A percentile compares a stretch with the other conserved stretches of the same genome.
These are phyloP conservation scores for Hypoxylon fragiforme DNA, from an alignment of 495 filamentous ascomycete genomes.

Conservation along the genomic window DNA sequence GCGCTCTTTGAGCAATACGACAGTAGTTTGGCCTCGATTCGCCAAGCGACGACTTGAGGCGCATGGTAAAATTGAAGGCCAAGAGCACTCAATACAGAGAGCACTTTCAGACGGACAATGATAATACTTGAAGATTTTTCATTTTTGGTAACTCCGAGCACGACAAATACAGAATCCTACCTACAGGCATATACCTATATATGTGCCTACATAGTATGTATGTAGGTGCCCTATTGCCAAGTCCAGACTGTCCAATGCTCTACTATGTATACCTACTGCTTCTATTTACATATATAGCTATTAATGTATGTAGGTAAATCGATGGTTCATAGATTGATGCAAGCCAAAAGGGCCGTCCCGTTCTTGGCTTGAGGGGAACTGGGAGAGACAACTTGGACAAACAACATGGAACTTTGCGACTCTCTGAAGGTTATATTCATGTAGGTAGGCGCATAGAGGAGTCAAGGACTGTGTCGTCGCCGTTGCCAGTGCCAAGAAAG, in stretches of 20 bases:
- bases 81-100: conserved; percentile 22
- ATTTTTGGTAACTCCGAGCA: conserved; percentile 30
- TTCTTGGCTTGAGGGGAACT: neutral
- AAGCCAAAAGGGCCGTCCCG: conserved; percentile 24
- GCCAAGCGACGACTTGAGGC: conserved; percentile 19
- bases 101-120: conserved; percentile 26
- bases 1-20: conserved; percentile 18
- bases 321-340: conserved; percentile 1
- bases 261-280: too few species aligned
- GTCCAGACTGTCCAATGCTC: too few species aligned
- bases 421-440: too few species aligned
- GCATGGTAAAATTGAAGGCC: conserved; percentile 29
- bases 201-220: too few species aligned
- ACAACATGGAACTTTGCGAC: too few species aligned
- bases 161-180: neutral
- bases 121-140: conserved; percentile 8
- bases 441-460: too few species aligned
- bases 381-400: neutral
- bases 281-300: too few species aligned
- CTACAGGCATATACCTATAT: too few species aligned
- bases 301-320: too few species aligned
- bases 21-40: conserved; percentile 16
- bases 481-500: too few species aligned
- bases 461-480: too few species aligned
- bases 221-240: too few species aligned